Conservation (phyloP, 352 stramenopile genomes). For the Globisporangium paroecandrum region DNA sequence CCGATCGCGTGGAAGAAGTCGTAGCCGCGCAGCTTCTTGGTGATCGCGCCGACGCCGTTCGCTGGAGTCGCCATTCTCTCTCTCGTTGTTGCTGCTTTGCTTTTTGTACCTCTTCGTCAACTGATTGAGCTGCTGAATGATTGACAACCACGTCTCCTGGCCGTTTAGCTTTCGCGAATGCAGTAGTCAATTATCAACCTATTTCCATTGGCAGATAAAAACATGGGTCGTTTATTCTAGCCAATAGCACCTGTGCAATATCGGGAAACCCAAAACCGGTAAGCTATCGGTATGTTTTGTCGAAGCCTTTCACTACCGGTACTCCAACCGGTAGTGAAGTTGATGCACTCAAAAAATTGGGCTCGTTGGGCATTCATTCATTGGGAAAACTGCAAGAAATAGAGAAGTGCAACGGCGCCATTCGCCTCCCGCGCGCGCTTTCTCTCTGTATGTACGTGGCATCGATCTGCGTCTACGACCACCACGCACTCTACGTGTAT, state of each 20-base stretch:
- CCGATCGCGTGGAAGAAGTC: constrained; percentile 81
- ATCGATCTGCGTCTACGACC: not conserved
- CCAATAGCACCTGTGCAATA: not conserved
- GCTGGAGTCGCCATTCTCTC: constrained; percentile 3
- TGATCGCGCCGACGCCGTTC: constrained; percentile 11
- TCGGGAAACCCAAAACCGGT: not conserved
- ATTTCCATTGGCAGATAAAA: not conserved
- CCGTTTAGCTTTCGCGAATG: not conserved
- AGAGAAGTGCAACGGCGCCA: not conserved
- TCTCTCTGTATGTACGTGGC: not conserved
- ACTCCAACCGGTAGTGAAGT: not conserved
- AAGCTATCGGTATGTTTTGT: not conserved
- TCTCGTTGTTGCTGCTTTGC: not conserved
- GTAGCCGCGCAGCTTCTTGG: constrained; percentile 66
- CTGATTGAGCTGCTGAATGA: not conserved
- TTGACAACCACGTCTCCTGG: constrained; percentile 6
- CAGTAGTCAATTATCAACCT: not conserved
- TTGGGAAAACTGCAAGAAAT: constrained; percentile 5
- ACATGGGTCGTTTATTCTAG: not conserved
- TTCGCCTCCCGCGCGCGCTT: not conserved
- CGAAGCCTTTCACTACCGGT: not conserved
- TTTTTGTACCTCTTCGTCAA: constrained; percentile 6
- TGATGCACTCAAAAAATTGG: not conserved
- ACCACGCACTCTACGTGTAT: not conserved
- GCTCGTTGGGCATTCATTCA: not conserved